Evolutionary conservation across 495 filamentous ascomycete genomes (phyloP).

Genomic region (Aspergillus coremiiformis): DNA sequence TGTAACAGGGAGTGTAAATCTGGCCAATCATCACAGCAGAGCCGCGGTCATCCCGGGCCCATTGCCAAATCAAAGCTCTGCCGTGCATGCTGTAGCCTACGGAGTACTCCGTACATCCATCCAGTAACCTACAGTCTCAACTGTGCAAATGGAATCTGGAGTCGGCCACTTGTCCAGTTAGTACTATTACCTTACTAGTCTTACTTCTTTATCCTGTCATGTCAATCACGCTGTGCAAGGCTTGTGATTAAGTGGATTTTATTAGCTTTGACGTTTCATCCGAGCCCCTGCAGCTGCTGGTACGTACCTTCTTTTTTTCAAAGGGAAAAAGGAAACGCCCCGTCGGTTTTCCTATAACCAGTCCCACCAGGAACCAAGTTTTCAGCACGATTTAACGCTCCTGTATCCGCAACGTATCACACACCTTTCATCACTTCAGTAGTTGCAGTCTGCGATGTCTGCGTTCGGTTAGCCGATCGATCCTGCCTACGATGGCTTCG

Average conservation of each 20-base stretch:
- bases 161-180: background rate
- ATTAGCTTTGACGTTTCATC: conserved; percentile 3
- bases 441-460: conserved; percentile 35
- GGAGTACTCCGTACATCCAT: too few species aligned
- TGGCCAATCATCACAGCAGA: background rate
- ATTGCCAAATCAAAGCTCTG: background rate
- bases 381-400: background rate
- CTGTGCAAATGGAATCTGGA: background rate
- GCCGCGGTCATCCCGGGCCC: background rate
- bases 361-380: background rate
- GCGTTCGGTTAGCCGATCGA: conserved; percentile 32
- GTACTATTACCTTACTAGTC: background rate
- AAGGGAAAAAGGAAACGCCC: background rate
- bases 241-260: conserved; percentile 1
- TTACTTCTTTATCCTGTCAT: background rate
- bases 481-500: conserved; percentile 53
- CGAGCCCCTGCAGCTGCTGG: background rate
- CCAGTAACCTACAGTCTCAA: too few species aligned
- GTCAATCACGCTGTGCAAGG: background rate
- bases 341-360: background rate
- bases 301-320: background rate
- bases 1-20: background rate
- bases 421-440: conserved; percentile 8
- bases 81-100: background rate
- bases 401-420: background rate